Conservation (phyloP, 768 basidiomycete species). For the Dentipellis sp. region DNA sequence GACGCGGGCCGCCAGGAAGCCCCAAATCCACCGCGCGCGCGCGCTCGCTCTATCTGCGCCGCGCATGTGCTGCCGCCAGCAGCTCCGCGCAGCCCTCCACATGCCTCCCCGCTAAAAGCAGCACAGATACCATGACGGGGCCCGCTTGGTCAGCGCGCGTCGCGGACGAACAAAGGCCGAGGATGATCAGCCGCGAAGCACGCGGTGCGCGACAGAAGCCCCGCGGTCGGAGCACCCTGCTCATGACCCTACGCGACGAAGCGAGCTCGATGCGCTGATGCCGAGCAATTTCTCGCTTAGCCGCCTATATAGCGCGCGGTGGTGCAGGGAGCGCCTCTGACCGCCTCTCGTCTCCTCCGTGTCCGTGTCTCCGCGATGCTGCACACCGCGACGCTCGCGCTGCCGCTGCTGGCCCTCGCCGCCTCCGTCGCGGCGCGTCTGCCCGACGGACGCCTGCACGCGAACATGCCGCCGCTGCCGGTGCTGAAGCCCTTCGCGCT, state of each 20-base stretch:
- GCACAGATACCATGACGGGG: too few relatives aligned
- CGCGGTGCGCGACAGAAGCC: neutral
- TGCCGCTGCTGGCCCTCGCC: neutral
- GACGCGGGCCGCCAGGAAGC: too few relatives aligned
- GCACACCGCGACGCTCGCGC: neutral
- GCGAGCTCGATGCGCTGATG: neutral
- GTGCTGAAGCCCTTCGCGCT: neutral
- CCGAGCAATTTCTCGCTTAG: neutral
- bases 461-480: slow-evolving; percentile 2
- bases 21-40: too few relatives aligned
- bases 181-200: neutral
- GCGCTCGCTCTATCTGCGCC: too few relatives aligned
- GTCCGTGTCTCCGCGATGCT: neutral
- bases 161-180: neutral
- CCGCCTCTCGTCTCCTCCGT: neutral
- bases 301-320: neutral
- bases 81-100: too few relatives aligned
- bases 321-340: neutral
- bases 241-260: neutral
- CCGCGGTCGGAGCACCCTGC: too few relatives aligned
- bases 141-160: too few relatives aligned
- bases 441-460: neutral
- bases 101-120: too few relatives aligned
- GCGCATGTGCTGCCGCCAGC: too few relatives aligned
- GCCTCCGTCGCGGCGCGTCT: neutral